Evolutionary conservation across 1,139 yeast genomes (phyloP).

Genomic region (Debaryomycetaceae sp.): DNA sequence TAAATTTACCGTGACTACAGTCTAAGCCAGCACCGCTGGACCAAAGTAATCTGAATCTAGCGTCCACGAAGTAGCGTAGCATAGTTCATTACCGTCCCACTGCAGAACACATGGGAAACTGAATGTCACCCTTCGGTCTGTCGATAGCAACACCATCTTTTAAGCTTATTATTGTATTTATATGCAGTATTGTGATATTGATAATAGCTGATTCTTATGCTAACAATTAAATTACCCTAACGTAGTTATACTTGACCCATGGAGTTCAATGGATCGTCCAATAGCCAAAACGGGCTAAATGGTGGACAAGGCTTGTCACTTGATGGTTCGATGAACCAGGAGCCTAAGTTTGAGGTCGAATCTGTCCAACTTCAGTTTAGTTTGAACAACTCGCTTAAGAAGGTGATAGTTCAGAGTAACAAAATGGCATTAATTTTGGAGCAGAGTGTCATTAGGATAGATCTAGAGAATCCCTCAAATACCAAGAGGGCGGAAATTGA

Average conservation of each 20-base stretch:
- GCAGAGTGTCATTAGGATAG: constrained; percentile 25
- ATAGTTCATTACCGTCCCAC: too few species aligned
- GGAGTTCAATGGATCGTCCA: neutral
- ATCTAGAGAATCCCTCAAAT: constrained; percentile 36
- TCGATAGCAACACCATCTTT: too few species aligned
- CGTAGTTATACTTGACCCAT: neutral
- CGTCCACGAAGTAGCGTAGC: too few species aligned
- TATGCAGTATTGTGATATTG: neutral
- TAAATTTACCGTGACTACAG: neutral
- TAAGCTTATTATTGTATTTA: neutral
- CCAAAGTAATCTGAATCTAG: too few species aligned
- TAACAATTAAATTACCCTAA: neutral
- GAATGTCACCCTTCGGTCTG: too few species aligned
- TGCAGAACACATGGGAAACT: too few species aligned
- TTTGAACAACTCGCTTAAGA: constrained; percentile 22
- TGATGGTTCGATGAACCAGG: neutral
- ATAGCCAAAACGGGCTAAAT: neutral
- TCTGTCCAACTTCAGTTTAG: constrained; percentile 42
- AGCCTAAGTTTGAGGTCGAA: constrained; percentile 34
- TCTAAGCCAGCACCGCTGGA: neutral
- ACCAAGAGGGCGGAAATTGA: constrained; percentile 28
- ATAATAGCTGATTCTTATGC: neutral
- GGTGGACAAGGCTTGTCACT: neutral
- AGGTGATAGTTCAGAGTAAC: constrained; percentile 29
- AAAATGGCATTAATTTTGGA: constrained; percentile 32